These are phyloP conservation scores for Neurospora sp. DNA, from an alignment of 495 filamentous ascomycete species.

Conservation along the genomic window DNA sequence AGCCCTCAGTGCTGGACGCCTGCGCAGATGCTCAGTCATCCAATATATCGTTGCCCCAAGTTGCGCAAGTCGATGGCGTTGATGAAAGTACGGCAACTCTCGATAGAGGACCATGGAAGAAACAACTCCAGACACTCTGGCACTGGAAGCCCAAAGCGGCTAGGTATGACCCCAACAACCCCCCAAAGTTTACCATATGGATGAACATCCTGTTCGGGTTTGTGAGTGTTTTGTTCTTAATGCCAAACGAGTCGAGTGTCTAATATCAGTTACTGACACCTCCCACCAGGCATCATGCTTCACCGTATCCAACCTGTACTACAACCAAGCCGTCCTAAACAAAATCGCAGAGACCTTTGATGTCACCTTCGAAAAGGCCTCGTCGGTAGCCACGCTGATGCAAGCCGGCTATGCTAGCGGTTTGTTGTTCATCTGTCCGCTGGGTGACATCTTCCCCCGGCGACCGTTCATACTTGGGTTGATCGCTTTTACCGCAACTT, in stretches of 20 bases:
- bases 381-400: constrained; percentile 61
- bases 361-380: constrained; percentile 47
- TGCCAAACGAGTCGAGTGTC: neutral
- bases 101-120: neutral
- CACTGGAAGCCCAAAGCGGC: constrained; percentile 21
- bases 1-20: neutral
- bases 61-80: neutral
- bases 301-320: constrained; percentile 60
- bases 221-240: constrained; percentile 10
- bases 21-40: neutral
- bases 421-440: constrained; percentile 63
- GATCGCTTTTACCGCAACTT: constrained; percentile 53
- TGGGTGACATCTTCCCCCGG: constrained; percentile 64
- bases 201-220: constrained; percentile 24
- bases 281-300: constrained; percentile 16
- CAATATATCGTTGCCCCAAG: neutral
- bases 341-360: constrained; percentile 50
- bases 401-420: constrained; percentile 75
- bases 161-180: constrained; percentile 21
- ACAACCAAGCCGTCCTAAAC: constrained; percentile 60
- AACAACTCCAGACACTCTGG: neutral
- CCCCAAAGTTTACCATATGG: constrained; percentile 25
- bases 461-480: constrained; percentile 59
- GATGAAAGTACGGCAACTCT: neutral
- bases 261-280: neutral